Conservation (phyloP, 768 basidiomycete species). For the Suillus discolor region DNA sequence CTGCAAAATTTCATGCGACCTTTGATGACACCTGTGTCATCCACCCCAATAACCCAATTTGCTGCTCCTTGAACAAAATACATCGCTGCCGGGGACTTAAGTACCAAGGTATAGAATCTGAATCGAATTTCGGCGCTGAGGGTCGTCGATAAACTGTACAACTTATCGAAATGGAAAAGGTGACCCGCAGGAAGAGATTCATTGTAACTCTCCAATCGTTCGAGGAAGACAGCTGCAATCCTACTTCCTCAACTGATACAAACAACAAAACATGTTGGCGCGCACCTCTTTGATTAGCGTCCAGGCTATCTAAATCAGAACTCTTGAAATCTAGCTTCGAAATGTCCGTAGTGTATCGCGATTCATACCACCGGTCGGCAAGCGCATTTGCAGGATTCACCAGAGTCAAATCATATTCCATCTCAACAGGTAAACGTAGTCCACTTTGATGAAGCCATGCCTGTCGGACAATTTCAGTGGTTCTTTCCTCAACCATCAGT, state of each 20-base stretch:
- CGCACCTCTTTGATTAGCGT: slow-evolving; percentile 53
- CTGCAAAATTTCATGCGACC: slow-evolving; percentile 62
- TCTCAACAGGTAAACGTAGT: slow-evolving; percentile 45
- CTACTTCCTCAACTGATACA: neutral
- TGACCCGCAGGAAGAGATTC: slow-evolving; percentile 45
- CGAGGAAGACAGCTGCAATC: slow-evolving; percentile 55
- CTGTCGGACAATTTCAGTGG: slow-evolving; percentile 24
- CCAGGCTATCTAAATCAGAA: slow-evolving; percentile 49
- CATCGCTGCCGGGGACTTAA: slow-evolving; percentile 38
- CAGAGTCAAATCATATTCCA: slow-evolving; percentile 57
- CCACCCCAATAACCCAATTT: slow-evolving; percentile 47
- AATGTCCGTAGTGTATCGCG: slow-evolving; percentile 39
- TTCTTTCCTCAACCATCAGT: too few relatives aligned
- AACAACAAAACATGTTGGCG: neutral
- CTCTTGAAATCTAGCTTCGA: slow-evolving; percentile 42
- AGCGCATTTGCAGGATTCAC: slow-evolving; percentile 53
- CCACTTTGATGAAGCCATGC: slow-evolving; percentile 64
- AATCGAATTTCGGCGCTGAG: slow-evolving; percentile 55
- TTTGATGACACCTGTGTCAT: slow-evolving; percentile 43
- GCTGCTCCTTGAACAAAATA: slow-evolving; percentile 38
- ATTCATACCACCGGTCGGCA: slow-evolving; percentile 53
- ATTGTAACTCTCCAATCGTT: slow-evolving; percentile 44
- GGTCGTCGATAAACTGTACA: slow-evolving; percentile 45
- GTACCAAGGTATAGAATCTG: slow-evolving; percentile 52
- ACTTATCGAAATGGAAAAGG: slow-evolving; percentile 42